Evolutionary conservation across 805 yeast genomes (phyloP), one percentile per base, ranked within the genome.

Genomic region (Kodamaea lidongshanica): DNA sequence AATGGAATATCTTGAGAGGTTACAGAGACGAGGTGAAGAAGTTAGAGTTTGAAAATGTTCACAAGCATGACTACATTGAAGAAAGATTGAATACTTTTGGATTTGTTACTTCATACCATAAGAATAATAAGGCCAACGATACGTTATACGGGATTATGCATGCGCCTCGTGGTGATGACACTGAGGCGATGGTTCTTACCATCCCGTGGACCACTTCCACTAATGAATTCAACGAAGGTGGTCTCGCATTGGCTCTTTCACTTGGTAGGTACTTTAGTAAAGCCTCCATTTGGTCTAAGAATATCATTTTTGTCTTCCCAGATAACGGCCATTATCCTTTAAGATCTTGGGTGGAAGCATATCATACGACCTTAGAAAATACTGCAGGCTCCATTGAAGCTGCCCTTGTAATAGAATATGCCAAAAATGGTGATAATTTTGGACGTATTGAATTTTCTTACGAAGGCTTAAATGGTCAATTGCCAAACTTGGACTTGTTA

Each of bases 321-420:
- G 74, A 77, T 29, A 75, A 87, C 47, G 74, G 81, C 1, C 72
- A 72, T 25, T 61, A 65, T 17, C 74, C 92, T 1, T 61, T 89
- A 35, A 65, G 95, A 35, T 61, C 77, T 3, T 92, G 97, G 97
- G 96, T 89, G 6, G 85, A 82, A 37, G 95, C 94, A 1, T 92
- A 92, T 54, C 97, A 92, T 48, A 77, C 84, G 0, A 63, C 80
- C 0, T 61, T 92, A 47, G 94, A 86, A 45, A 65, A 77, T 32
- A 87, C 96, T 1, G 96, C 94, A 19, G 99, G 99, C 0, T 74
- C 92, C 1, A 81, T 92, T 23, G 96, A 92, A 45, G 83, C 92
- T 19, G 97, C 96, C 0, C 50, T 92, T 3, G 79, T 87, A 12
- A 45, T 92, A 37, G 97, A 92, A 52, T 86, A 72, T 48, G 77